Base-by-base conservation (phyloP, 2,329 filamentous ascomycete genomes). In the Penicillium sp. region DNA sequence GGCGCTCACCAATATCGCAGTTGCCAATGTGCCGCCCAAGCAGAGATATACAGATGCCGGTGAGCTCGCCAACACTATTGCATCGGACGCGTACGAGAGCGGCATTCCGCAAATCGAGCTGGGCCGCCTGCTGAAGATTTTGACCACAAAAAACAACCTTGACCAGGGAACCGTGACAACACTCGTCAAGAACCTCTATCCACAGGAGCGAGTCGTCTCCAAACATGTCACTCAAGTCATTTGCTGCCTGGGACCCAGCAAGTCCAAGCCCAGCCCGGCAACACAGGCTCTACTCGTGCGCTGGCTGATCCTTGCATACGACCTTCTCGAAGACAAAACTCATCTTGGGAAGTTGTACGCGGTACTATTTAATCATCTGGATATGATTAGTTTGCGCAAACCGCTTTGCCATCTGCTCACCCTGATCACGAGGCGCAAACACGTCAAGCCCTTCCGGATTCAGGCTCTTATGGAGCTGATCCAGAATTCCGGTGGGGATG, bases 361-460 rank as follows among this genome's bases (percentile, higher is more conserved):
- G 0, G 79, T 91, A 14, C 68, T 95, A 3, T 95, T 95, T 64
- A 87, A 87, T 53, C 73, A 91, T 54, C 76, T 95, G 5, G 87
- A 94, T 61, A 91, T 87, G 59, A 84, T 87, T 41, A 85, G 82
- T 48, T 79, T 89, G 50, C 78, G 86, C 77, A 86, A 71, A 42
- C 67, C 72, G 8, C 64, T 93, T 40, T 90, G 87, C 61, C 87
- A 94, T 69, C 68, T 95, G 28, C 74, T 95, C 18, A 88, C 86
- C 3, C 68, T 91, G 24, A 81, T 91, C 38, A 94, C 89, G 37
- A 77, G 87, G 46, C 81, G 89, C 46, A 88, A 83, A 61, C 88
- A 95, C 68, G 88, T 95, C 36, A 83, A 85, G 53, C 87, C 87
- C 1, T 90, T 89, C 62, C 79, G 89, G 48, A 90, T 95, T 48